Base-by-base conservation (phyloP, 768 basidiomycete genomes). In the Termitomyces sp. region DNA sequence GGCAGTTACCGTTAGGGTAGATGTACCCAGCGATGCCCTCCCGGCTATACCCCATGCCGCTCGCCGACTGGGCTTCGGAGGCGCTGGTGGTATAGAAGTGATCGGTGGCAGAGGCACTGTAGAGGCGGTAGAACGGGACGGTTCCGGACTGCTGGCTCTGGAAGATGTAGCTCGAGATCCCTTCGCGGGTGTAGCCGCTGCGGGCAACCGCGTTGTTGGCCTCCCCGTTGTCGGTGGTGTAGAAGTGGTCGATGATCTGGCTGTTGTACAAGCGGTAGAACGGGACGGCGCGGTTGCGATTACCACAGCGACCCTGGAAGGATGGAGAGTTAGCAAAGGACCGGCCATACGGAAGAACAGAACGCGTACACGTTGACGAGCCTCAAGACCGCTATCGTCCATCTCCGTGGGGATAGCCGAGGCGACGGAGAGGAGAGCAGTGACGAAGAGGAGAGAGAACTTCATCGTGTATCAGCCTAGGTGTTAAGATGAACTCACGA, bases 51-150 rank as follows among this genome's bases (percentile, higher is more conserved):
- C 64, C 70, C 16, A 57, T 51, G 53, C 20, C 22, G 36, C 0
- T 9, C 18, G 68, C 65, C 13, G 35, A 57, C 42, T 63, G 56
- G 39, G 62, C 60, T 55, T 71, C 70, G 3, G 28, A 35, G 20
- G 48, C 54, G 36, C 57, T 61, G n/a, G 65, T 67, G 24, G 69
- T 72, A 49, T 70, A 72, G 35, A 72, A 68, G 49, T 70, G 71
- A 50, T 70, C 64, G 2, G 5, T 40, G 9, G 49, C 59, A 15
- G 16, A 5, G 13, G 61, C 16, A 51, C 51, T 70, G 56, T 64
- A 69, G 44, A 68, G 52, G 50, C 70, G 67, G 62, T 67, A 71
- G 66, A 71, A 55, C 3, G 70, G 60, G 15, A 65, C 63, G 12
- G 69, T 68, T 22, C 59, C 59, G 12, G 57, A n/a, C 42, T 63